Evolutionary conservation across 1,284 basidiomycete genomes (phyloP).

Genomic region (Chalciporus sp.): DNA sequence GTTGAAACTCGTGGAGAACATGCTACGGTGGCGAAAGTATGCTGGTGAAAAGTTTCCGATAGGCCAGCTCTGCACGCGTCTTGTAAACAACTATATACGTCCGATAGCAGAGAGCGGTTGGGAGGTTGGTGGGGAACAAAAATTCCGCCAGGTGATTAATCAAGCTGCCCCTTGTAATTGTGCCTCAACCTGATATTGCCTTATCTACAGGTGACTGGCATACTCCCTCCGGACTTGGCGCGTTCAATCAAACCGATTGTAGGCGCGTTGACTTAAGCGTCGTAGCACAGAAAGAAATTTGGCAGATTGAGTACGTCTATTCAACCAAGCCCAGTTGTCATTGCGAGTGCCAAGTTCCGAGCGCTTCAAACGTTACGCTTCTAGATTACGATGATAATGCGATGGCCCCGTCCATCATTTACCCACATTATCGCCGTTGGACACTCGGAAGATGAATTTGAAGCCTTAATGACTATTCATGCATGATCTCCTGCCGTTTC

Average conservation of each 20-base stretch:
- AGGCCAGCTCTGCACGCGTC: constrained; percentile 54
- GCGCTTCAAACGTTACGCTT: not conserved
- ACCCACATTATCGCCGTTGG: constrained; percentile 40
- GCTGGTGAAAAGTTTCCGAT: constrained; percentile 64
- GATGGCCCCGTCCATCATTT: constrained; percentile 18
- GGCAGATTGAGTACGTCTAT: constrained; percentile 6
- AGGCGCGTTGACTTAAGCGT: constrained; percentile 5
- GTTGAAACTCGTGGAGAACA: constrained; percentile 73
- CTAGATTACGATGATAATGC: constrained; percentile 32
- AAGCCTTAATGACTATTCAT: constrained; percentile 50
- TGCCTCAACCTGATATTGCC: constrained; percentile 8
- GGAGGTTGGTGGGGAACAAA: constrained; percentile 84
- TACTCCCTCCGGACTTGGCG: constrained; percentile 48
- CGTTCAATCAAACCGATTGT: constrained; percentile 22
- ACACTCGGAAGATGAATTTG: constrained; percentile 48
- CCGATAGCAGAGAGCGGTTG: constrained; percentile 78
- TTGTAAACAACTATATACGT: constrained; percentile 66
- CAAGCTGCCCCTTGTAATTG: not conserved
- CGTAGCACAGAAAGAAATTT: constrained; percentile 11
- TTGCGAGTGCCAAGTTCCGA: constrained; percentile 14
- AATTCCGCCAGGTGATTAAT: constrained; percentile 59
- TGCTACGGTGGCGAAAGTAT: constrained; percentile 77
- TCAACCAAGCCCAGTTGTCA: not conserved
- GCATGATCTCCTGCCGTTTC: constrained; percentile 16
- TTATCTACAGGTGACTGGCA: constrained; percentile 41